A percentile compares a stretch with the other conserved stretches of the same genome.
Conservation (phyloP, 768 basidiomycete genomes). For the Rubroboletus pulcherrimus region DNA sequence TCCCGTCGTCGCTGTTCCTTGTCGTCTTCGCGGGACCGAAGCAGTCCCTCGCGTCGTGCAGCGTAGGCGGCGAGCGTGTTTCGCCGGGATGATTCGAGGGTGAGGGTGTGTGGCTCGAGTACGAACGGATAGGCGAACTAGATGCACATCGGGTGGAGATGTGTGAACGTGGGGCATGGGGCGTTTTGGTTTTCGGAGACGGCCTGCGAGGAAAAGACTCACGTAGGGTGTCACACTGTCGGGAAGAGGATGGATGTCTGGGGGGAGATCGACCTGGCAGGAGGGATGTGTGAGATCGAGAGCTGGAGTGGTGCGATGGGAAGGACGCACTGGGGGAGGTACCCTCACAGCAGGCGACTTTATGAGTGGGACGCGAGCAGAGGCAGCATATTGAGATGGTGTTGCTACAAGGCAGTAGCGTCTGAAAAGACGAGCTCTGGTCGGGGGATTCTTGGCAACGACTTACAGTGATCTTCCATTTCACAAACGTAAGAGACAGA, state of each 20-base stretch:
- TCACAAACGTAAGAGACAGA: neutral
- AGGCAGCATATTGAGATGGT: conserved; percentile 74
- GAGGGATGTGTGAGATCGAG: neutral
- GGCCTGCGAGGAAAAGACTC: conserved; percentile 19
- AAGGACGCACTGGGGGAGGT: conserved; percentile 62
- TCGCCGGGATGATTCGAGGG: conserved; percentile 69
- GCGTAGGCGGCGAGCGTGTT: conserved; percentile 61
- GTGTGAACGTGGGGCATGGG: neutral
- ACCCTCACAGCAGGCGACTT: conserved; percentile 89
- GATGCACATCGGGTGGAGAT: neutral
- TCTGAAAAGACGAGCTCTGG: neutral
- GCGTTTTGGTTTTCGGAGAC: neutral
- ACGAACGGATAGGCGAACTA: conserved; percentile 95
- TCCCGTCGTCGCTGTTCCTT: conserved; percentile 62
- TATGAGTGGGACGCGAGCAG: conserved; percentile 77
- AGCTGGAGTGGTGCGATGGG: neutral
- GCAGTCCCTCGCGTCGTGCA: conserved; percentile 65
- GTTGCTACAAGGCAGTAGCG: conserved; percentile 3
- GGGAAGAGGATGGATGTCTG: conserved; percentile 92
- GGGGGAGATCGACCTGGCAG: conserved; percentile 77
- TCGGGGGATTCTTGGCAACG: neutral
- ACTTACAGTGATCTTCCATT: conserved; percentile 26
- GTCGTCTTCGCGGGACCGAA: conserved; percentile 72
- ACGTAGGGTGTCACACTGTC: conserved; percentile 90
- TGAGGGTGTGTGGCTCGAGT: conserved; percentile 80